Percentiles rank a stretch among this genome's conserved stretches.
Conservation (phyloP, 1,284 basidiomycete genomes). For the Cryptococcus maquisensis region DNA sequence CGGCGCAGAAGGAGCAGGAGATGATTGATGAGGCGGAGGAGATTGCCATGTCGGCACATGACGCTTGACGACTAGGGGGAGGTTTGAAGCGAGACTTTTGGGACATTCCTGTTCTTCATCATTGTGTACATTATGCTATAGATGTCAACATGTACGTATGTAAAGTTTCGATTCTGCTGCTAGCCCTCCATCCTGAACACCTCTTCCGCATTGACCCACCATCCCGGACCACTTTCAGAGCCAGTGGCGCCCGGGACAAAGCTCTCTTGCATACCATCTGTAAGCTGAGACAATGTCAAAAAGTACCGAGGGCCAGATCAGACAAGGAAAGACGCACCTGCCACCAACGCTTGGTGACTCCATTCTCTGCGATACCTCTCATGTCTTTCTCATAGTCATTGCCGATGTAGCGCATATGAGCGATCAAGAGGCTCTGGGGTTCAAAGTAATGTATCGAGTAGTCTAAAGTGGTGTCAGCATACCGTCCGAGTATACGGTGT, state of each 20-base stretch:
- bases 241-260: slow-evolving; percentile 65
- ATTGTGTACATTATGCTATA: no score
- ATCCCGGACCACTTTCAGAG: slow-evolving; percentile 61
- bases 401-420: slow-evolving; percentile 51
- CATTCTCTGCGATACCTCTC: slow-evolving; percentile 60
- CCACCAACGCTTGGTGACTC: slow-evolving; percentile 72
- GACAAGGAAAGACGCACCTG: slow-evolving; percentile 52
- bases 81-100: no score
- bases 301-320: not conserved
- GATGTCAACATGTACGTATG: no score
- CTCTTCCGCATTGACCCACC: slow-evolving; percentile 69
- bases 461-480: slow-evolving; percentile 47
- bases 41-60: not conserved
- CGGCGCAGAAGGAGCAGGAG: slow-evolving; percentile 23
- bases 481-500: not conserved
- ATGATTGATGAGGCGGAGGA: slow-evolving; percentile 16
- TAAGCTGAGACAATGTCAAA: slow-evolving; percentile 23
- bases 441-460: slow-evolving; percentile 69
- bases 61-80: no score
- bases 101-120: no score
- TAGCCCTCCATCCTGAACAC: slow-evolving; percentile 66
- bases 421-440: slow-evolving; percentile 60
- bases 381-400: slow-evolving; percentile 64
- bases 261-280: slow-evolving; percentile 73
- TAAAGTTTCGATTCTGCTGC: no score